Base-by-base conservation (phyloP, 345 rosid species). In the Psidium guajava region DNA sequence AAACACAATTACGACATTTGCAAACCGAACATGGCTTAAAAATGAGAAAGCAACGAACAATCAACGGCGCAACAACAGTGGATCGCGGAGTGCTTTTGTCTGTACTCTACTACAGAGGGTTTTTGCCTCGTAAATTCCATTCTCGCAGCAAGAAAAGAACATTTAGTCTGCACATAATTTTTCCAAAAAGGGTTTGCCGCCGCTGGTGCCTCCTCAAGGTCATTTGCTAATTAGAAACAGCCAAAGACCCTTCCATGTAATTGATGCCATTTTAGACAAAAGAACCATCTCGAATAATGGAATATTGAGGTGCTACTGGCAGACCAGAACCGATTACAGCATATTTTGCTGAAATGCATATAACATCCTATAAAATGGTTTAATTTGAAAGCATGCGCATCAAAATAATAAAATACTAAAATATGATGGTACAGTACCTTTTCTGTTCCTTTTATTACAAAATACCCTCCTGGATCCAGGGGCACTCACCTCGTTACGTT, bases 401-500 rank as follows among this genome's bases (percentile, higher is more conserved):
- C 1, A 50, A 28, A 44, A 1, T 24, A n/a, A 28, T 52, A 81
- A 1, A 1, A 83, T 40, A 27, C n/a, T 83, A 28, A 51, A 55
- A 83, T 49, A 27, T 47, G 53, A 44, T 28, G 85, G 52, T 12
- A 55, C n/a, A 15, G 27, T 75, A 96, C 98, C 98, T 95, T 97
- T 89, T 97, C 98, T 2, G 94, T 90, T 87, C 99, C 99, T 89
- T 95, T 97, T 77, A 95, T 91, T 74, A 97, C 82, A 88, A 97
- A 97, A 92, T 97, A 95, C 81, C 98, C 98, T 82, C 99, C 98
- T 82, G 98, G 98, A 87, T 97, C 99, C 81, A 94, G 87, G 98
- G 99, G 87, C 99, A 97, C 91, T 97, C 99, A 88, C 99, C 99
- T n/a, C n/a, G n/a, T n/a, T n/a, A n/a, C n/a, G n/a, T n/a, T n/a